A percentile compares a stretch with the other conserved stretches of the same genome.
These are phyloP conservation scores for Bullera alba DNA, from an alignment of 768 basidiomycete species.

Conservation along the genomic window DNA sequence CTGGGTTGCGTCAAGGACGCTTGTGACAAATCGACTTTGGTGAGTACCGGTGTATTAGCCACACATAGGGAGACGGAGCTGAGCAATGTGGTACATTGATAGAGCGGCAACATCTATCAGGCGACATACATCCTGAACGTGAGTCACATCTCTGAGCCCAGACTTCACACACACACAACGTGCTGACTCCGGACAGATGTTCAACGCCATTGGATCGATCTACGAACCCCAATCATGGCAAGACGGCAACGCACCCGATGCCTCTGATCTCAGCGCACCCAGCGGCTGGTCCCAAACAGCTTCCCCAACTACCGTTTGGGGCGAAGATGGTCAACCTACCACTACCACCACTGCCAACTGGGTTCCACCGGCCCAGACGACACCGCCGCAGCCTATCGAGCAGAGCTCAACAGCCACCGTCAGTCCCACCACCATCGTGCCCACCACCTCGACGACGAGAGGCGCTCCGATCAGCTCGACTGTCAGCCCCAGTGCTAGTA, in stretches of 20 bases:
- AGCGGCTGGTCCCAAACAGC: neutral
- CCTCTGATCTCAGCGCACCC: neutral
- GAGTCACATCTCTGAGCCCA: neutral
- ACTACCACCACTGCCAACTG: neutral
- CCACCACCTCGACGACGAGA: no score
- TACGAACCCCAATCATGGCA: slow-evolving; percentile 11
- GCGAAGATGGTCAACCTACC: neutral
- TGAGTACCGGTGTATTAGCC: slow-evolving; percentile 8
- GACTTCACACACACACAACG: neutral
- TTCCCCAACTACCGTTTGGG: neutral
- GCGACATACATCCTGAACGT: slow-evolving; percentile 21
- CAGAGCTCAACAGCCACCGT: no score
- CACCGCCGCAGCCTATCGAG: no score
- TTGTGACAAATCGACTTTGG: slow-evolving; percentile 7
- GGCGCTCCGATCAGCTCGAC: no score
- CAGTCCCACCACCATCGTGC: no score
- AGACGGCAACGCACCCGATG: neutral
- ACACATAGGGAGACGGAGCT: no score
- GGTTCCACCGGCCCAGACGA: neutral
- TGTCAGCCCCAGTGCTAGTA: no score
- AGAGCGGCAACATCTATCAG: slow-evolving; percentile 18
- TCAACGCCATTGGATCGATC: slow-evolving; percentile 21
- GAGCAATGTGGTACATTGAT: no score
- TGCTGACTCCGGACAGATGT: slow-evolving; percentile 14
- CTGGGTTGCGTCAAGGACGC: slow-evolving; percentile 13